Base-by-base conservation (phyloP, 2,329 filamentous ascomycete genomes). In the Epichloe sp. region DNA sequence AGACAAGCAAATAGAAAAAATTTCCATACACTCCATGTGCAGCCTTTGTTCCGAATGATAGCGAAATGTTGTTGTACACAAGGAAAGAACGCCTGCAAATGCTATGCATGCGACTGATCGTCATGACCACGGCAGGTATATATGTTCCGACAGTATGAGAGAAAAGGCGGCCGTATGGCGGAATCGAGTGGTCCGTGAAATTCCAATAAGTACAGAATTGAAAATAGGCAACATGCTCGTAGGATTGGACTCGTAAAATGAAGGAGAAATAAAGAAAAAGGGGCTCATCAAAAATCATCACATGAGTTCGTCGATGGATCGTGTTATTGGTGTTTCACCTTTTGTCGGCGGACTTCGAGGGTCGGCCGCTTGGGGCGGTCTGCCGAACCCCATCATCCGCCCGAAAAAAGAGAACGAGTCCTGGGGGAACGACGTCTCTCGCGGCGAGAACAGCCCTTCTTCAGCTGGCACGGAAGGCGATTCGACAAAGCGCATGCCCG, bases 241-340 rank as follows among this genome's bases (percentile, higher is more conserved):
- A 40, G 10, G 14, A 4, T 4, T n/a, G 7, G 17, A 17, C 40
- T 26, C 14, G 17, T 21, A 34, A 49, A 40, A 38, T 7, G 2
- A 31, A 17, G n/a, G 7, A 47, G 26, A 44, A 31, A 10, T 3
- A 17, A n/a, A 26, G 19, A 31, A 23, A 23, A 26, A 11, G 42
- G 19, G n/a, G 17, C 21, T 37, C 41, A 15, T 50, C 21, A 14
- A 47, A n/a, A 42, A 40, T 54, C 49, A 50, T 72, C 74, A 89
- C 66, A 90, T 71, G 48, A 88, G 72, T 60, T 89, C 85, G 63
- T 87, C 83, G 60, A 91, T 91, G 53, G 83, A 89, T 52, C 86
- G 75, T 48, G 82, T 80, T 54, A 91, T 89, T 3, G 86, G 84
- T 52, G 80, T 81, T 63, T 85, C 83, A 40, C 86, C 85, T 60